These are phyloP conservation scores for Astrothelium subdiscretum DNA, from an alignment of 495 filamentous ascomycete species.

Conservation along the genomic window DNA sequence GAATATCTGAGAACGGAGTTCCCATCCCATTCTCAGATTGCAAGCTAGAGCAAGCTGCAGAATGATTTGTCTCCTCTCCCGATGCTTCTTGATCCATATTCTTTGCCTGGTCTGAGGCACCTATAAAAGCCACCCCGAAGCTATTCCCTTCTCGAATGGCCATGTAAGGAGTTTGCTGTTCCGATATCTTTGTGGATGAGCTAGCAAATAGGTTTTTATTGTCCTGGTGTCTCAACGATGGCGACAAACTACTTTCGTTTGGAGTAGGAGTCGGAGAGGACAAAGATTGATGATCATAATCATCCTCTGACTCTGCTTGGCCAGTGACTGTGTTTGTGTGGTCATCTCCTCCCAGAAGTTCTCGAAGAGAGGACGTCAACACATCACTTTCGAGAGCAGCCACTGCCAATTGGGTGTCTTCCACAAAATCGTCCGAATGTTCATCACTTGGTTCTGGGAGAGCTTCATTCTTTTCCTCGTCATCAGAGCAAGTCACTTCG, in stretches of 20 bases:
- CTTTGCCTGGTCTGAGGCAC: not conserved
- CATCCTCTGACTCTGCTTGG: not conserved
- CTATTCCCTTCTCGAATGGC: not conserved
- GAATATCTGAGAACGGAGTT: not conserved
- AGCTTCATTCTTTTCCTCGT: not conserved
- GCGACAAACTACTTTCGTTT: not conserved
- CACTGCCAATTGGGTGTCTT: slow-evolving; percentile 24
- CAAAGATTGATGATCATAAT: not conserved
- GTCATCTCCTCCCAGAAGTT: not conserved
- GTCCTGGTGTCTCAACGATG: not conserved
- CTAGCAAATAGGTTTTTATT: not conserved
- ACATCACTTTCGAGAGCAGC: slow-evolving; percentile 24
- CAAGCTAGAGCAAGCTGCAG: not conserved
- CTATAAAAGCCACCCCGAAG: not conserved
- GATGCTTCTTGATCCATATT: not conserved
- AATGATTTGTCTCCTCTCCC: not conserved
- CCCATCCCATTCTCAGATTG: not conserved
- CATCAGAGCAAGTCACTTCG: not conserved
- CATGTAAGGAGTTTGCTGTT: not conserved
- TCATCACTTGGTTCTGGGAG: not conserved
- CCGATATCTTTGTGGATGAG: not conserved
- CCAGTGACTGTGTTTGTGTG: not conserved
- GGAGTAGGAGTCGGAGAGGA: not conserved
- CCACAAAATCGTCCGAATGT: slow-evolving; percentile 4
- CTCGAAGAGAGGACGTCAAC: slow-evolving; percentile 13